These are phyloP conservation scores for Penicillium digitatum DNA, from an alignment of 2,329 filamentous ascomycete species.

Conservation along the genomic window DNA sequence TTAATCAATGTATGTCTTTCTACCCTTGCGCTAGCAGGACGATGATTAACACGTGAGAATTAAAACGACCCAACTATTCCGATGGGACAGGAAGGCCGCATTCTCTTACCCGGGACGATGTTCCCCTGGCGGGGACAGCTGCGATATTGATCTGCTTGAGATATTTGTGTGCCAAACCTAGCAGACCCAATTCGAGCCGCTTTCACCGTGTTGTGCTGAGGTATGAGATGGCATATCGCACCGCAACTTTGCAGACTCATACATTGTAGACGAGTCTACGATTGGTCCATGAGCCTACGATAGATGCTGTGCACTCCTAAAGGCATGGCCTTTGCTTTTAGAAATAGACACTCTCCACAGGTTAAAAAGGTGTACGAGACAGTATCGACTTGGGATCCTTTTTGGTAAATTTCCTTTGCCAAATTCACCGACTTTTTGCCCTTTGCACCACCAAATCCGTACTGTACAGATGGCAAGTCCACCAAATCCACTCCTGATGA, in stretches of 20 bases:
- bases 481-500: slow-evolving; percentile 25
- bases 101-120: neutral
- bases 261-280: neutral
- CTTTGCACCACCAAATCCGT: neutral
- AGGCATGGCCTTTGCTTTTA: slow-evolving; percentile 2
- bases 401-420: neutral
- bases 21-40: too few species aligned
- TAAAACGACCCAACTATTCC: slow-evolving; percentile 21
- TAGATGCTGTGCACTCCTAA: neutral
- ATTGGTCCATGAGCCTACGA: neutral
- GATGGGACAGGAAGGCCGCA: slow-evolving; percentile 4
- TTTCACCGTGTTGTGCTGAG: neutral
- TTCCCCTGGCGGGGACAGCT: neutral
- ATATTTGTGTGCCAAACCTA: neutral
- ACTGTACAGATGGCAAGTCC: neutral
- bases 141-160: neutral
- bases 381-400: neutral
- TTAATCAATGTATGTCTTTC: neutral
- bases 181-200: neutral
- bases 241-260: neutral
- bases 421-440: neutral
- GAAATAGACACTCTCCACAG: slow-evolving; percentile 12
- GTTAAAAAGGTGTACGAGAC: slow-evolving; percentile 15
- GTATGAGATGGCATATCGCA: neutral
- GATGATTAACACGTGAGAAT: too few species aligned